Base-by-base conservation (phyloP, 2,329 filamentous ascomycete genomes). In the Periconia digitata region DNA sequence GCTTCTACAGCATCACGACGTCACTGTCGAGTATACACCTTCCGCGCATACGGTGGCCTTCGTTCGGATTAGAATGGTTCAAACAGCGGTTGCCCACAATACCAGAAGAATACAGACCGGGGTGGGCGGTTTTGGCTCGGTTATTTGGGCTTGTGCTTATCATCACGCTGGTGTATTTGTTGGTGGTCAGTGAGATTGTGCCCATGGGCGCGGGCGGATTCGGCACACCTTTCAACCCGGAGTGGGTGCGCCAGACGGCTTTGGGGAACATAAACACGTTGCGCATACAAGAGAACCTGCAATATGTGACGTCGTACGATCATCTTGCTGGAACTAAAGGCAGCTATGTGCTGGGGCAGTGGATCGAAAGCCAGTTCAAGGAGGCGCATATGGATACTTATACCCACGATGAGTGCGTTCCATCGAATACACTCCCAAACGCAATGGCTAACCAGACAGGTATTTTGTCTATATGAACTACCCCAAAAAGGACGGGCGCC, bases 261-360 rank as follows among this genome's bases (percentile, higher is more conserved):
- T 85, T 94, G 69, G 78, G 79, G 41, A 84, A 84, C 59, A 82
- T 95, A 56, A 86, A 95, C 63, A 77, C 83, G 46, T 78, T 79
- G 50, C 61, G 69, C 41, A 78, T 79, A 67, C 81, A 84, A 54
- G 85, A 89, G 35, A 88, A 89, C 49, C 74, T 96, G 50, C 77
- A 82, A 62, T 87, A 92, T 64, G 84, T 92, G 54, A 92, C 90
- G 4, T 82, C 82, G 47, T 96, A 89, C 67, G 89, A 94, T 53
- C 94, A 97, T 71, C 80, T 97, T 53, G 94, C 90, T 2, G 94
- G 94, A n/a, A 95, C 91, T 3, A 87, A 96, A 74, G 94, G 94
- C 40, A 92, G 95, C 73, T 91, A 87, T 62, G 89, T 87, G 39
- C 79, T 95, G 46, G 92, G 90, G 7, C 82, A 90, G 74, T 95